Evolutionary conservation across 345 rosid genomes (phyloP).

Genomic region (Populus tremula): DNA sequence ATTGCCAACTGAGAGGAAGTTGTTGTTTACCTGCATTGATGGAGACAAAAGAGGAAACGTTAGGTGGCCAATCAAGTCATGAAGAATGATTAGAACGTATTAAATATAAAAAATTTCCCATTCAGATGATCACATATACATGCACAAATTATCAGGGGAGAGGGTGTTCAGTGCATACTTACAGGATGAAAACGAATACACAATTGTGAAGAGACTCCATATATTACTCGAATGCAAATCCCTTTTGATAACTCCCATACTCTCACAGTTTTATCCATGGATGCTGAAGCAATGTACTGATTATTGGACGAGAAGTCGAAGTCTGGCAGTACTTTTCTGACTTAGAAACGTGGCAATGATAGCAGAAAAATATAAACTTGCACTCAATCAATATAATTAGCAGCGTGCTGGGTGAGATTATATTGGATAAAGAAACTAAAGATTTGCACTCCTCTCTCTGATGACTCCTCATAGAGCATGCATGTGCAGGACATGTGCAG

Average conservation of each 20-base stretch:
- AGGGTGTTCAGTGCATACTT: conserved; percentile 31
- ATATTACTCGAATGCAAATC: conserved; percentile 88
- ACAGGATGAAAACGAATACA: conserved; percentile 97
- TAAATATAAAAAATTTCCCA: background rate
- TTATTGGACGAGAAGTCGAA: conserved; percentile 98
- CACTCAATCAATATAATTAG: background rate
- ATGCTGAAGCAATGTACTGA: conserved; percentile 90
- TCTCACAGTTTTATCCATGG: conserved; percentile 92
- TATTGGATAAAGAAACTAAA: background rate
- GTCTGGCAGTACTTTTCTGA: conserved; percentile 49
- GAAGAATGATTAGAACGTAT: background rate
- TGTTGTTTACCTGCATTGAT: conserved; percentile 81
- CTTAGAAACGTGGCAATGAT: conserved; percentile 22
- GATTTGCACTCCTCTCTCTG: background rate
- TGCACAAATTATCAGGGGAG: background rate
- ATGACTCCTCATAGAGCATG: background rate
- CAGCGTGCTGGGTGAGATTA: background rate
- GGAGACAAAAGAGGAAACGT: conserved; percentile 12
- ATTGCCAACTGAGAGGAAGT: conserved; percentile 89
- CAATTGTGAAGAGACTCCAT: conserved; percentile 78
- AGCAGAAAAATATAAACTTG: background rate
- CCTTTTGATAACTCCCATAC: conserved; percentile 95
- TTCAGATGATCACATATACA: background rate
- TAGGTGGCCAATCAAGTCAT: conserved; percentile 2
- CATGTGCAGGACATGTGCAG: background rate